A percentile compares a stretch with the other conserved stretches of the same genome.
phyloP scores from a whole-genome alignment of 2,329 filamentous ascomycete species.

The Trichophyton mentagrophytes region DNA sequence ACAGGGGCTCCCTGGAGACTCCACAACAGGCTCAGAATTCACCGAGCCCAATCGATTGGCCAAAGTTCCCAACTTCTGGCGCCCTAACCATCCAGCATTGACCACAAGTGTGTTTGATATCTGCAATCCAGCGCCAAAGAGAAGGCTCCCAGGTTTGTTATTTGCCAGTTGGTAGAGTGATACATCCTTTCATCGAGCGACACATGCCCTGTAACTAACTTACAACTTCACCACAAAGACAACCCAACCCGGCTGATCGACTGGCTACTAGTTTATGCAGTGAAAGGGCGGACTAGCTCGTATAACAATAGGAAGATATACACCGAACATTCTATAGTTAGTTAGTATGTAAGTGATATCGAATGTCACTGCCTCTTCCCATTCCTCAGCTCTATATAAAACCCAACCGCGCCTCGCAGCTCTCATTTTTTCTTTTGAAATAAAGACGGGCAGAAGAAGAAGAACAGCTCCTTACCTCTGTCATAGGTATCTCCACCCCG shows the following conservation, averaged over 20 bases:
- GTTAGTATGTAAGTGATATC: constrained; percentile 1
- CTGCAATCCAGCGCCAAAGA: background rate
- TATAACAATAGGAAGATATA: background rate
- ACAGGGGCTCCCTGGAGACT: background rate
- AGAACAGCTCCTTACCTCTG: background rate
- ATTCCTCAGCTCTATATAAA: background rate
- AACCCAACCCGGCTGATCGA: background rate
- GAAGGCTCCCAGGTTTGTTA: background rate
- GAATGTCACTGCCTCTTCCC: background rate
- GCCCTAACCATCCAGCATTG: background rate
- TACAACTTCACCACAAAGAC: background rate
- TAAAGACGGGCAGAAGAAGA: background rate
- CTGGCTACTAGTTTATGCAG: background rate
- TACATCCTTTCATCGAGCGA: background rate
- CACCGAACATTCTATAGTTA: background rate
- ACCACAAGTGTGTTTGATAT: background rate
- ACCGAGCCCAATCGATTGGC: background rate
- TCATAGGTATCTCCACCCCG: background rate
- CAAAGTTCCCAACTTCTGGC: background rate
- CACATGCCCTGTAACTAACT: background rate
- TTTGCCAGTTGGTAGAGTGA: background rate
- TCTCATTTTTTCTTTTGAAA: background rate
- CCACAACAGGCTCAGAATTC: background rate
- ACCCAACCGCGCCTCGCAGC: background rate
- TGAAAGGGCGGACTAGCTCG: background rate